These are phyloP conservation scores for Candida dajiaensis DNA, from an alignment of 805 yeast genomes.

Conservation along the genomic window DNA sequence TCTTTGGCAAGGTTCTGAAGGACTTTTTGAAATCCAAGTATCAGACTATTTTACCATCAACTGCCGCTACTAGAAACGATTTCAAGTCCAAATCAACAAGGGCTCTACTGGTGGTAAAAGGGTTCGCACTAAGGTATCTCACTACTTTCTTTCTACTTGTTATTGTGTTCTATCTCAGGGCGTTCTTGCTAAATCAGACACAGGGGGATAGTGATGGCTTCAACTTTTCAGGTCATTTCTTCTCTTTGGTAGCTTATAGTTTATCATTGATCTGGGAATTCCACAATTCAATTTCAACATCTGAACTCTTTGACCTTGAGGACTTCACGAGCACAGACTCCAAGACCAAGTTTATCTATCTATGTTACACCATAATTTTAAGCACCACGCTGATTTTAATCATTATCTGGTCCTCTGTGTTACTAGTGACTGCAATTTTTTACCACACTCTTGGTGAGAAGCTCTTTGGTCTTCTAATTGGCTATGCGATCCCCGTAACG, in stretches of 20 bases:
- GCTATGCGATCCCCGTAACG: slow-evolving; percentile 39
- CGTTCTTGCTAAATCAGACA: not conserved
- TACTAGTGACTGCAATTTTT: slow-evolving; percentile 73
- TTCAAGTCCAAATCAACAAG: not conserved
- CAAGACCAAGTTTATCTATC: not conserved
- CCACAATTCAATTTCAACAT: not conserved
- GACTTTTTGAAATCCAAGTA: slow-evolving; percentile 3
- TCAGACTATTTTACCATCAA: slow-evolving; percentile 4
- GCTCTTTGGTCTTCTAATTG: slow-evolving; percentile 60
- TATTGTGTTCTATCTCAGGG: not conserved
- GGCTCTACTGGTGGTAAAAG: not conserved
- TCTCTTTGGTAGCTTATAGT: not conserved
- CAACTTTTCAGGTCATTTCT: slow-evolving; percentile 3
- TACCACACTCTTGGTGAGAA: slow-evolving; percentile 81
- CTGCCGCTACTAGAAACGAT: not conserved
- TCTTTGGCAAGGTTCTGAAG: slow-evolving; percentile 1
- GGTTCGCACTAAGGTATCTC: not conserved
- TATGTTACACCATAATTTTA: not conserved
- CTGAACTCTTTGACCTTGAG: not conserved
- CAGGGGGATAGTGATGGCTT: not conserved
- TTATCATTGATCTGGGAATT: slow-evolving; percentile 1
- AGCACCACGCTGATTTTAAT: not conserved
- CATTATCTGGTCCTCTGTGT: slow-evolving; percentile 4
- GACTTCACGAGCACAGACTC: not conserved
- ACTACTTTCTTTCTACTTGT: not conserved